Evolutionary conservation across 257 asterid species (phyloP), one percentile per base, ranked within the genome.

Genomic region (Solanum pinnatisectum): DNA sequence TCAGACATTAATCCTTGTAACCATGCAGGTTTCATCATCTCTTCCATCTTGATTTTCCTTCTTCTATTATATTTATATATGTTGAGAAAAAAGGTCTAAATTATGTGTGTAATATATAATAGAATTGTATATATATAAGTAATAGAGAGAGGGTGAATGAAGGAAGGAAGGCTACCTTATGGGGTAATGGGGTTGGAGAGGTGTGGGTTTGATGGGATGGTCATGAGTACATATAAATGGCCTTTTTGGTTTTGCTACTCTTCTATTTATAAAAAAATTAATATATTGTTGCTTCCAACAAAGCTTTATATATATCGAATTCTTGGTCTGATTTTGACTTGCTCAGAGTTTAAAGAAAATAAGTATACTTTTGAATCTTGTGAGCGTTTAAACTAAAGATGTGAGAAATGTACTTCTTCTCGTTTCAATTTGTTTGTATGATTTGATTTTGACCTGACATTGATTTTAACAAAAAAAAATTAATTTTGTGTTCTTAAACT

Each of bases 1-100:
- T 96, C 98, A 87, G 93, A 91, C 94, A 92, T 91, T 72, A 96
- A 88, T 40, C 96, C 94, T 90, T 93, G 88, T 11, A 96, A 94
- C 98, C 98, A 96, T 95, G 98, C 98, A 94, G 98, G 98, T 74
- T 87, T 74, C 92, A 70, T 68, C 84, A 8, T 86, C 87, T 4
- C 91, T 22, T 35, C 87, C 87, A 11, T 49, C 33, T 40, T 39
- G 78, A 86, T 85, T 86, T 27, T 46, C 87, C 88, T 84, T 14
- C 39, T 30, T 15, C 6, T 12, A 67, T 11, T n/a, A 67, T 52
- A 36, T 74, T 10, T 74, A 36, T 33, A 33, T 23, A 73, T 52
- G 23, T 52, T 52, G 16, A 36, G 42, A 35, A 22, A 63, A 25
- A 23, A 63, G 70, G 30, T 63, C 30, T 63, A 60, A 37, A 22